Percentiles rank a stretch among this genome's conserved stretches.
phyloP scores from a whole-genome alignment of 176 grass and related monocot genomes.

The Guadua angustifolia region DNA sequence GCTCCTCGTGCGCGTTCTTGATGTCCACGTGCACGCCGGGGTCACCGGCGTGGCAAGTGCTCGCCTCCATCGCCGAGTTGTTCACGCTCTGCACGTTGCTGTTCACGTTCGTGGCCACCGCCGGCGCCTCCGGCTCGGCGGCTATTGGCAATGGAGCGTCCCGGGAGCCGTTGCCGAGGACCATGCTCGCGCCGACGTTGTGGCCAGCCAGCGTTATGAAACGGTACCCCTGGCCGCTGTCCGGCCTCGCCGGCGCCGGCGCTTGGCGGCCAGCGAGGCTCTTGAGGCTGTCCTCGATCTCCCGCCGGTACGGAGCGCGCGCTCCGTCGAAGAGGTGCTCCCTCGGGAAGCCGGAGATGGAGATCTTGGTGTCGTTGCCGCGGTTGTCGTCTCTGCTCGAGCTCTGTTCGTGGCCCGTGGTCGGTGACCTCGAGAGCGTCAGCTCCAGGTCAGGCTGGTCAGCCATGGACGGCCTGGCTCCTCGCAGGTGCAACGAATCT shows the following conservation, averaged over 20 bases:
- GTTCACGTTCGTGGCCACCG: constrained; percentile 64
- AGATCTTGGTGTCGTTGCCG: constrained; percentile 51
- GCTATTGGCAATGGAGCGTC: background rate
- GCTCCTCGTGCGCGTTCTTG: constrained; percentile 49
- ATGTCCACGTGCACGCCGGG: constrained; percentile 72
- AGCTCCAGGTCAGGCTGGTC: constrained; percentile 36
- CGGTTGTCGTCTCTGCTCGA: background rate
- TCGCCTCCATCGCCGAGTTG: constrained; percentile 78
- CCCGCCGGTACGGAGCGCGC: constrained; percentile 48
- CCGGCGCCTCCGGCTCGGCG: background rate
- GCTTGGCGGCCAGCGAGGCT: constrained; percentile 39
- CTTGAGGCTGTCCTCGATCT: constrained; percentile 68
- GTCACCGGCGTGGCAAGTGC: constrained; percentile 64
- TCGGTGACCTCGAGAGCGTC: constrained; percentile 29
- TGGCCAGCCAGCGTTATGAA: constrained; percentile 78
- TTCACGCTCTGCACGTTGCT: constrained; percentile 91
- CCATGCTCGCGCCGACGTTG: constrained; percentile 82
- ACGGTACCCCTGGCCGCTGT: constrained; percentile 37
- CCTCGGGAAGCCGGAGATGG: constrained; percentile 53
- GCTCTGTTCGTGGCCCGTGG: background rate
- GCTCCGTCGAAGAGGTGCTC: constrained; percentile 48
- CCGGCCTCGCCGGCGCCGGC: constrained; percentile 1
- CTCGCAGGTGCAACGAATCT: constrained; percentile 7
- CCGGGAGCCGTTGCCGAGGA: constrained; percentile 23
- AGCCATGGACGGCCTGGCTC: background rate